Conservation (phyloP, 1,284 basidiomycete genomes). For the Vanrija humicola region DNA sequence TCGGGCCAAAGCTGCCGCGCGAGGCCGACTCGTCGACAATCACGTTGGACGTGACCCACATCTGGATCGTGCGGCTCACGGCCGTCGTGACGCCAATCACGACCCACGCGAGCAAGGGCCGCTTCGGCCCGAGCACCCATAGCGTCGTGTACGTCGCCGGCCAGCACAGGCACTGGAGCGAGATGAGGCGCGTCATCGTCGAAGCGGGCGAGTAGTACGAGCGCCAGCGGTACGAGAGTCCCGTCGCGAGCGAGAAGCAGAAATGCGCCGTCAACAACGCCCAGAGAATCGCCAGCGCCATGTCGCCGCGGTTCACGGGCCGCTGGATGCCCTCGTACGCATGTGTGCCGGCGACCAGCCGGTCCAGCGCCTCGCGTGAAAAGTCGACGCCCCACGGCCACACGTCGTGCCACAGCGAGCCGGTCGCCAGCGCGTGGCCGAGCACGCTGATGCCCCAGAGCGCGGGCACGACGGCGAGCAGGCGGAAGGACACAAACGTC, state of each 20-base stretch:
- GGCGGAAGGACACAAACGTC: slow-evolving; percentile 29
- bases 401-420: slow-evolving; percentile 33
- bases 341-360: slow-evolving; percentile 26
- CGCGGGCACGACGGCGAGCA: slow-evolving; percentile 40
- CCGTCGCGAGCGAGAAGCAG: slow-evolving; percentile 49
- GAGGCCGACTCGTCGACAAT: neutral
- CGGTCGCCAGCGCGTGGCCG: slow-evolving; percentile 27
- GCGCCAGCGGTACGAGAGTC: slow-evolving; percentile 50
- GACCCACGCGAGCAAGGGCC: slow-evolving; percentile 49
- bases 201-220: slow-evolving; percentile 49
- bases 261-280: slow-evolving; percentile 48
- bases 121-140: slow-evolving; percentile 39
- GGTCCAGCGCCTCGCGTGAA: slow-evolving; percentile 36
- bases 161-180: slow-evolving; percentile 52
- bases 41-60: slow-evolving; percentile 52
- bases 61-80: slow-evolving; percentile 44
- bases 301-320: slow-evolving; percentile 29
- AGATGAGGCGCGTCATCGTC: slow-evolving; percentile 48
- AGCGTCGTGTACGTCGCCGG: slow-evolving; percentile 49
- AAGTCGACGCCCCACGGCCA: slow-evolving; percentile 47
- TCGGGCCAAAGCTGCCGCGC: slow-evolving; percentile 1
- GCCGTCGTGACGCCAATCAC: slow-evolving; percentile 50
- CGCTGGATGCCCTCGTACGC: slow-evolving; percentile 26
- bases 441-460: slow-evolving; percentile 40
- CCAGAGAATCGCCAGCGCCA: slow-evolving; percentile 41